Evolutionary conservation across 164 flowering plant species (phyloP), one percentile per base, ranked within the genome.

Genomic region (Kalanchoe fedtschenkoi): DNA sequence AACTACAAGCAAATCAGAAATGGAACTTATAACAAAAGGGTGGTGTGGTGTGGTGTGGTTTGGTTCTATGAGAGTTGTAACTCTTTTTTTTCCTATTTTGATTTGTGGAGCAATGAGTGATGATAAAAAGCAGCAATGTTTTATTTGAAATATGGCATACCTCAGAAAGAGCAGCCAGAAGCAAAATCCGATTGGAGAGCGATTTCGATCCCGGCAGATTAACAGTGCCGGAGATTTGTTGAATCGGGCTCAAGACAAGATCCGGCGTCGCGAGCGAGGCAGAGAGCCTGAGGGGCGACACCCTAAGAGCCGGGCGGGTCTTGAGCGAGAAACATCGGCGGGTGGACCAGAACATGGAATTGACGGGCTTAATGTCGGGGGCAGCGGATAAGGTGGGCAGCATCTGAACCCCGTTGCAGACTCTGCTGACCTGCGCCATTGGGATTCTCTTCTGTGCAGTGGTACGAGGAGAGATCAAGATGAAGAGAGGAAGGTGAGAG

Each of bases 121-220:
- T 28, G 26, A 26, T 41, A 33, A 30, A n/a, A 39, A n/a, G 44
- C 38, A 42, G 1, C 44, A 17, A 61, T 24, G 13, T 61, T n/a
- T n/a, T n/a, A n/a, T n/a, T n/a, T n/a, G n/a, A n/a, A n/a, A n/a
- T n/a, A n/a, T 0, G 9, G 34, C 3, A 44, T 63, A 92, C 99
- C 96, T 87, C 87, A 61, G 96, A 72, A 8, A 95, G 86, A 60
- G 99, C 97, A 60, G 99, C 95, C 33, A 95, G 91, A 42, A 95
- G 95, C 15, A 95, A 83, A 78, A 88, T 78, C 60, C 99, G 86
- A 75, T 95, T 95, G 13, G 99, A 95, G n/a, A 95, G 72, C 5
- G 99, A 95, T 74, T 95, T 95, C 2, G 97, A 95, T n/a, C 99
- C 99, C 0, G 99, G 99, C 66, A 93, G 80, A 69, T 70, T 81